Conservation (phyloP, 208 protist species). For the Balamuthia mandrillaris region DNA sequence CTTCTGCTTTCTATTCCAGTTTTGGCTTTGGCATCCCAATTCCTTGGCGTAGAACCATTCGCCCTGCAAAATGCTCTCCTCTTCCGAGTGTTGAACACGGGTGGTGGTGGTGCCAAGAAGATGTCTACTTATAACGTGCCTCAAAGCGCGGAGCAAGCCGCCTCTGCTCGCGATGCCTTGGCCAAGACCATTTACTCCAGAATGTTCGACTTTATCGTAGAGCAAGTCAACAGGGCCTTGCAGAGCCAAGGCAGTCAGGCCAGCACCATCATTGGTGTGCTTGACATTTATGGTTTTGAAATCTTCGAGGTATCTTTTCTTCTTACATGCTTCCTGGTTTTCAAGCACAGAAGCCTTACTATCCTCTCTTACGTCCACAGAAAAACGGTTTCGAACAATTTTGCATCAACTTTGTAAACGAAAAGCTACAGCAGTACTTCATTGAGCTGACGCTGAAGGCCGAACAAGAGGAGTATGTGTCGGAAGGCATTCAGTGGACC, state of each 20-base stretch:
- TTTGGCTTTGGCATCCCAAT: not conserved
- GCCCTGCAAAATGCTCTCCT: conserved; percentile 31
- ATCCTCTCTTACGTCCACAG: conserved; percentile 19
- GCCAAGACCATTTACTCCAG: conserved; percentile 74
- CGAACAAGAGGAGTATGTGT: conserved; percentile 93
- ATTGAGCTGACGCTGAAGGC: conserved; percentile 82
- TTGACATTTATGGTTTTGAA: conserved; percentile 96
- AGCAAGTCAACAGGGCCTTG: conserved; percentile 69
- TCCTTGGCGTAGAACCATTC: conserved; percentile 38
- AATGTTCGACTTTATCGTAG: conserved; percentile 78
- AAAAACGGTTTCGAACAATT: conserved; percentile 96
- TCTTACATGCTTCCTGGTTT: not conserved
- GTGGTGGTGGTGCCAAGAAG: conserved; percentile 71
- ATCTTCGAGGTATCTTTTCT: conserved; percentile 73
- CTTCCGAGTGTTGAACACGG: conserved; percentile 41
- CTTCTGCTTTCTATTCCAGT: conserved; percentile 78
- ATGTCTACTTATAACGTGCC: conserved; percentile 61
- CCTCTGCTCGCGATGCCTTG: conserved; percentile 61
- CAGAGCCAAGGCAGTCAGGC: not conserved
- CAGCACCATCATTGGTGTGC: conserved; percentile 69
- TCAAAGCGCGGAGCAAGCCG: conserved; percentile 40
- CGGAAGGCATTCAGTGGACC: conserved; percentile 90
- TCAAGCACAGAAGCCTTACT: not conserved
- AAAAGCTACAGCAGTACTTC: conserved; percentile 95
- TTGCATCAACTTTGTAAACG: conserved; percentile 98